A percentile compares a stretch with the other conserved stretches of the same genome.
These are phyloP conservation scores for Ustilago tritici DNA, from an alignment of 1,284 basidiomycete species.

Conservation along the genomic window DNA sequence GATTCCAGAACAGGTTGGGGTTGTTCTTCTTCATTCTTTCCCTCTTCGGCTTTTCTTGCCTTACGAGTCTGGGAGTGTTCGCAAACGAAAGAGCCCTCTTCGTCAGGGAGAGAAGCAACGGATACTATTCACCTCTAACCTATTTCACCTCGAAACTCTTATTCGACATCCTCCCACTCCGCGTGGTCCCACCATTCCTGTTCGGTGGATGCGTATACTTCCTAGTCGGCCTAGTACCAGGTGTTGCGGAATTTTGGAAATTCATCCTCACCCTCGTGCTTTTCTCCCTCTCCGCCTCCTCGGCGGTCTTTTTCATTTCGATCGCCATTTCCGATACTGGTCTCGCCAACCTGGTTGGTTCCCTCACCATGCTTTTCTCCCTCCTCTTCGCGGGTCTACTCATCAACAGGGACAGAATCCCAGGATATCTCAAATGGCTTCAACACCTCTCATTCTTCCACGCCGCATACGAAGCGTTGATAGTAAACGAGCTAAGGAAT, in stretches of 20 bases:
- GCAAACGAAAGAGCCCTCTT: constrained; percentile 93
- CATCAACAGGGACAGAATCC: constrained; percentile 90
- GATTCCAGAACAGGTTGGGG: constrained; percentile 76
- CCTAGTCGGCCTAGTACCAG: constrained; percentile 91
- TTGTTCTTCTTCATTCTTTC: constrained; percentile 96
- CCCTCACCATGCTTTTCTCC: constrained; percentile 91
- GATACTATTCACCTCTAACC: constrained; percentile 93
- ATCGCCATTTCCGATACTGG: constrained; percentile 86
- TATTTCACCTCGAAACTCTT: constrained; percentile 95
- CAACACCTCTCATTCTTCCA: constrained; percentile 96
- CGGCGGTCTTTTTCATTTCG: constrained; percentile 87
- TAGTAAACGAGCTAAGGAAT: constrained; percentile 93
- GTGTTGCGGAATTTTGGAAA: constrained; percentile 92
- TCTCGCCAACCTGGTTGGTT: constrained; percentile 91
- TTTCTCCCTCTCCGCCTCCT: constrained; percentile 94
- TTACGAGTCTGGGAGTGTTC: constrained; percentile 91
- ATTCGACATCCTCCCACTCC: constrained; percentile 93
- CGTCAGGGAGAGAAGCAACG: constrained; percentile 96
- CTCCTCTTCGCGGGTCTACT: constrained; percentile 93
- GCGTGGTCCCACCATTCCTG: constrained; percentile 91
- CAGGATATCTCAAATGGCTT: constrained; percentile 81
- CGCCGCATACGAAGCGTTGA: constrained; percentile 94
- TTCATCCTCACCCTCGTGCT: constrained; percentile 85
- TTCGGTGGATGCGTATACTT: constrained; percentile 94
- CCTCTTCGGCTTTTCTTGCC: constrained; percentile 93